Conservation (phyloP, 306 rosid genomes). For the Cicer arietinum region DNA sequence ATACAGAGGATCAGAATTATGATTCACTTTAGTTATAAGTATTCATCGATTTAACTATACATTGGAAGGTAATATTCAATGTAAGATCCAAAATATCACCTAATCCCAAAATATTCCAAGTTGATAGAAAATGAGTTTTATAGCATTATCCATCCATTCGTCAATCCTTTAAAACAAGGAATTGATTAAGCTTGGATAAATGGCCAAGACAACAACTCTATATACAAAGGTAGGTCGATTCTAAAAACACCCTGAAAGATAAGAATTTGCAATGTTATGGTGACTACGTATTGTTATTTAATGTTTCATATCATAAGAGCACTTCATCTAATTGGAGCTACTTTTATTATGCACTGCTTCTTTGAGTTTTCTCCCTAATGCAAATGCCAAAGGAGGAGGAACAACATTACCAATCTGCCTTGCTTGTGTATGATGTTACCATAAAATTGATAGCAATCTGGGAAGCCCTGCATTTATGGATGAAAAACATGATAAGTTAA, state of each 20-base stretch:
- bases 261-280: slow-evolving; percentile 18
- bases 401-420: slow-evolving; percentile 98
- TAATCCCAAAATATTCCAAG: background rate
- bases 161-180: slow-evolving; percentile 1
- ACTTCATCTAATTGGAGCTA: slow-evolving; percentile 25
- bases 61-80: background rate
- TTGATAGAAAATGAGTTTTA: slow-evolving; percentile 3
- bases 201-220: slow-evolving; percentile 21
- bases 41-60: background rate
- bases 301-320: slow-evolving; percentile 2
- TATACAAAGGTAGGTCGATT: slow-evolving; percentile 28
- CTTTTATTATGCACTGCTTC: slow-evolving; percentile 65
- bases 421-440: slow-evolving; percentile 87
- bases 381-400: slow-evolving; percentile 93
- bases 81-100: background rate
- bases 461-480: slow-evolving; percentile 77
- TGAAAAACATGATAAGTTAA: background rate
- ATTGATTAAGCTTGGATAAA: slow-evolving; percentile 13
- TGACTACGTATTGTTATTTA: background rate
- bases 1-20: background rate
- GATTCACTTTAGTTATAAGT: too few relatives aligned
- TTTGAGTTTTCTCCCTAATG: slow-evolving; percentile 81
- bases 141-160: background rate
- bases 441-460: slow-evolving; percentile 71
- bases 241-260: background rate